phyloP scores from a whole-genome alignment of 257 asterid genomes.

The Anisodus tanguticus region DNA sequence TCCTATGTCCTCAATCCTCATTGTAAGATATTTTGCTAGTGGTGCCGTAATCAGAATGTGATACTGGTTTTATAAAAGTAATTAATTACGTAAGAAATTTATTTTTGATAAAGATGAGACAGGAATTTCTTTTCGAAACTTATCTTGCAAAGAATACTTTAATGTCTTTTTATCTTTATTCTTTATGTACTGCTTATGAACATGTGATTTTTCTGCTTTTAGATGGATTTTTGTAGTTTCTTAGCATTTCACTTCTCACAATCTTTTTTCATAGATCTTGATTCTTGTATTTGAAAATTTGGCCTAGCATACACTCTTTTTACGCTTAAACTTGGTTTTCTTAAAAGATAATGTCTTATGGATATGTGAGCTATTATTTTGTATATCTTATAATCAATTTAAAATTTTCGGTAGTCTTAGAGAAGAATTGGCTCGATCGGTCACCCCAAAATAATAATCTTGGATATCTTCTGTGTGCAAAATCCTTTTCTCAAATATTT shows the following conservation, averaged over 20 bases:
- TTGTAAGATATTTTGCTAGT: not conserved
- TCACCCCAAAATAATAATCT: not conserved
- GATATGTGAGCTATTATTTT: not conserved
- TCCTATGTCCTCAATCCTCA: not conserved
- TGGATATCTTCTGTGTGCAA: not conserved
- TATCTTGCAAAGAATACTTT: not conserved
- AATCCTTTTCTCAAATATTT: not conserved
- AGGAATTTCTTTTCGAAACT: not conserved
- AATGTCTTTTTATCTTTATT: not conserved
- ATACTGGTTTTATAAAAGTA: not conserved
- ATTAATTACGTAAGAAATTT: not conserved
- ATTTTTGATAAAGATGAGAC: constrained; percentile 16
- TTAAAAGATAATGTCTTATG: not conserved
- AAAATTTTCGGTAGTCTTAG: not conserved
- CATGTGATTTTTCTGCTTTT: constrained; percentile 11
- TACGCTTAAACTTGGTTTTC: not conserved
- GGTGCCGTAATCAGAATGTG: not conserved
- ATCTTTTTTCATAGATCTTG: not conserved
- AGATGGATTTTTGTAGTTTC: not conserved
- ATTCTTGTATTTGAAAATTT: not conserved
- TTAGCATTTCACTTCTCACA: not conserved
- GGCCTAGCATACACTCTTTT: not conserved
- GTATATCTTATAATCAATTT: not conserved
- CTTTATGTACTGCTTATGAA: not conserved
- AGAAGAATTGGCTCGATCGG: not conserved